Conservation (phyloP, 176 grass and related monocot genomes). For the maize (Zea mays) region DNA sequence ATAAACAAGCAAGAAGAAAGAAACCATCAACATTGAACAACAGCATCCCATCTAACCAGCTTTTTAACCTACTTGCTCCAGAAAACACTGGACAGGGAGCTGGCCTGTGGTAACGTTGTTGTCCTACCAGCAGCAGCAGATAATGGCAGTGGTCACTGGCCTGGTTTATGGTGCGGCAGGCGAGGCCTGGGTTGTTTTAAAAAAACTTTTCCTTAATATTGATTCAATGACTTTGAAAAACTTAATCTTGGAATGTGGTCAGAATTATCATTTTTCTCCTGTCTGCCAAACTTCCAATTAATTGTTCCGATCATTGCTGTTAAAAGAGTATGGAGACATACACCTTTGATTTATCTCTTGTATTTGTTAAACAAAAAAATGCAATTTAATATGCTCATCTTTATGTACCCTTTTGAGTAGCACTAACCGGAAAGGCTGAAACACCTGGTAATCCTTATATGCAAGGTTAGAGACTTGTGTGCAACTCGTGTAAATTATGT, state of each 20-base stretch:
- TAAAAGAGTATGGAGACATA: neutral
- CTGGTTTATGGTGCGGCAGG: neutral
- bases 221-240: neutral
- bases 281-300: neutral
- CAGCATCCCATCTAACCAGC: slow-evolving; percentile 7
- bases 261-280: neutral
- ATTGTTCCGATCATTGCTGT: neutral
- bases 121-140: neutral
- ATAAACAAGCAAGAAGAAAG: neutral
- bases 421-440: too few species aligned
- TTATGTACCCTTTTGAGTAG: too few species aligned
- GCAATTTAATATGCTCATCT: neutral
- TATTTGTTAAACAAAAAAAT: slow-evolving; percentile 6
- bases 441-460: too few species aligned
- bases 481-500: too few species aligned
- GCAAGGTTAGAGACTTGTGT: too few species aligned
- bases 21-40: neutral
- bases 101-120: neutral
- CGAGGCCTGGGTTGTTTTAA: neutral
- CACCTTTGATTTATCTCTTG: neutral
- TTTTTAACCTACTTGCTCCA: neutral
- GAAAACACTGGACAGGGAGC: neutral
- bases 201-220: neutral
- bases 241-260: slow-evolving; percentile 9
- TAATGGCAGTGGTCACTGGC: neutral